phyloP scores from a whole-genome alignment of 495 filamentous ascomycete genomes.

The Daldinia concentrica region DNA sequence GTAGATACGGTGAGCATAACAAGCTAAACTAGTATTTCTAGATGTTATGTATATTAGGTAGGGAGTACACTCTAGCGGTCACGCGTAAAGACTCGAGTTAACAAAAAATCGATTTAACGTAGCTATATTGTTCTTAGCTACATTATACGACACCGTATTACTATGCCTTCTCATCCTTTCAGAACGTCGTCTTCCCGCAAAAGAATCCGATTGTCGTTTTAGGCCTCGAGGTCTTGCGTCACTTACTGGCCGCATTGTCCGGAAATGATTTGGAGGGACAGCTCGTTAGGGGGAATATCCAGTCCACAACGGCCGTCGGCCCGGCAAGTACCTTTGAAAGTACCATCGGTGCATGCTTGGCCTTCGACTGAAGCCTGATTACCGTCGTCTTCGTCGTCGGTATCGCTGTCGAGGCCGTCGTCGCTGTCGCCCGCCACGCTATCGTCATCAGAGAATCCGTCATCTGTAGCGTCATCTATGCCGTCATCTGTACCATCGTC shows the following conservation, averaged over 20 bases:
- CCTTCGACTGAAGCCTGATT: not conserved
- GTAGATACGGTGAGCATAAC: too few species aligned
- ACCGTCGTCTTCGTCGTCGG: not conserved
- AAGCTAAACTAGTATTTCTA: too few species aligned
- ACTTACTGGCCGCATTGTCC: not conserved
- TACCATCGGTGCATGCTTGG: not conserved
- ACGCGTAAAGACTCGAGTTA: not conserved
- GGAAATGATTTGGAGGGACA: not conserved
- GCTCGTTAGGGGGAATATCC: not conserved
- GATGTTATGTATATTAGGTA: too few species aligned
- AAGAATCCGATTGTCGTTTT: too few species aligned
- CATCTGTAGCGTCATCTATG: not conserved
- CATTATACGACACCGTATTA: not conserved
- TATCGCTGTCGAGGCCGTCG: not conserved
- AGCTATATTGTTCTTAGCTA: not conserved
- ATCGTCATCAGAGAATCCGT: not conserved
- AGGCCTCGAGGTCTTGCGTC: not conserved
- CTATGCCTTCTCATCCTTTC: not conserved
- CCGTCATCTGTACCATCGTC: not conserved
- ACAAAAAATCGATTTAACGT: not conserved
- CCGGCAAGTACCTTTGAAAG: not conserved
- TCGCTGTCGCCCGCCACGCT: not conserved
- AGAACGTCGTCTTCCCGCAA: not conserved
- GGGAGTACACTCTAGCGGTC: not conserved
- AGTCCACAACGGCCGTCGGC: not conserved